A percentile compares a stretch with the other conserved stretches of the same genome.
These are phyloP conservation scores for Chaetoceros muelleri DNA, from an alignment of 108 stramenopile genomes.

Conservation along the genomic window DNA sequence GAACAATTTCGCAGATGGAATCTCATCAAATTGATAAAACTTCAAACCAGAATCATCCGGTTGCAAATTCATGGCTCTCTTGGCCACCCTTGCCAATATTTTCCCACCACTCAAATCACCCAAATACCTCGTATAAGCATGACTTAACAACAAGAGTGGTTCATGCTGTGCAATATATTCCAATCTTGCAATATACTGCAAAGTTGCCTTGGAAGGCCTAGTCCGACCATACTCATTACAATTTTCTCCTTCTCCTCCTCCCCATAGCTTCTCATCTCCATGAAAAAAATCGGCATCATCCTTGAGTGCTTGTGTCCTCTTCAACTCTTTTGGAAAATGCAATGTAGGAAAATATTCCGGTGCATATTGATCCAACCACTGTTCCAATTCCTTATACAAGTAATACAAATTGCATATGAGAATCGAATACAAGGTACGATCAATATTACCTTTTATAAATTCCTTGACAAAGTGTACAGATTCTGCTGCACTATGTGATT, in stretches of 20 bases:
- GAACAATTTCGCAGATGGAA: constrained; percentile 60
- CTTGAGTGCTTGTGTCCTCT: constrained; percentile 32
- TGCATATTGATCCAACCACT: constrained; percentile 43
- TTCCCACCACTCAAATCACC: constrained; percentile 84
- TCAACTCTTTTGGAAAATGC: constrained; percentile 69
- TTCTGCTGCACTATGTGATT: constrained; percentile 78
- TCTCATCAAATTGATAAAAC: constrained; percentile 70
- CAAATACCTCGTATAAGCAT: constrained; percentile 86
- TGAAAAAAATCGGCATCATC: constrained; percentile 70
- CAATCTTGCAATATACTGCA: constrained; percentile 64
- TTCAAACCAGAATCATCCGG: constrained; percentile 33
- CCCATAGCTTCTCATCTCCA: constrained; percentile 9
- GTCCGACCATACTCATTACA: constrained; percentile 1
- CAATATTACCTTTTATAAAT: constrained; percentile 73
- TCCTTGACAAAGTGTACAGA: constrained; percentile 82
- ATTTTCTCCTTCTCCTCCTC: constrained; percentile 18
- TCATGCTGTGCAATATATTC: constrained; percentile 35
- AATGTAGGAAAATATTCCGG: constrained; percentile 41
- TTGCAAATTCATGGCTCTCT: constrained; percentile 47
- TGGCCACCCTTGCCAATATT: constrained; percentile 59
- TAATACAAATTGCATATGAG: constrained; percentile 52
- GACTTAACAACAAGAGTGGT: constrained; percentile 65
- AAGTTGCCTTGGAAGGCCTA: constrained; percentile 51
- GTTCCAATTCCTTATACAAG: constrained; percentile 64
- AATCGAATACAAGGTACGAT: constrained; percentile 49